Conservation (phyloP, 441 rosid species). For the Capsella rubella region DNA sequence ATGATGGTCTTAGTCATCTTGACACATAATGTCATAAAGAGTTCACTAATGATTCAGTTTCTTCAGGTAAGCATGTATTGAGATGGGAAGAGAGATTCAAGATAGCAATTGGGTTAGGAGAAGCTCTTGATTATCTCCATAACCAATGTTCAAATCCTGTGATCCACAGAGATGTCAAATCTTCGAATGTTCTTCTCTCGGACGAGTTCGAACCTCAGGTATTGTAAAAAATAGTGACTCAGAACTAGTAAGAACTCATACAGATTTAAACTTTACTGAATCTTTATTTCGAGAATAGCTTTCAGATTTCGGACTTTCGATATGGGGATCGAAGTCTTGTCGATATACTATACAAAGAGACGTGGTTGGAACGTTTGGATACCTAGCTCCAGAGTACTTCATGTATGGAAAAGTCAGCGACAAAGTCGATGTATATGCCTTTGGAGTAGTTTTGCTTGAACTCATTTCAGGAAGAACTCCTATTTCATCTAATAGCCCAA, state of each 20-base stretch:
- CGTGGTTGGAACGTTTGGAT: slow-evolving; percentile 91
- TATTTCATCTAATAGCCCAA: slow-evolving; percentile 54
- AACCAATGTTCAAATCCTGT: slow-evolving; percentile 64
- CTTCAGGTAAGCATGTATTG: slow-evolving; percentile 51
- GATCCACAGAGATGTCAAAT: slow-evolving; percentile 87
- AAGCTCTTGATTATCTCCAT: slow-evolving; percentile 76
- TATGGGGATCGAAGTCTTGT: slow-evolving; percentile 75
- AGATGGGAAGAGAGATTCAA: slow-evolving; percentile 72
- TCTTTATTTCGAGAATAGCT: slow-evolving; percentile 49
- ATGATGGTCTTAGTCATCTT: too few species aligned
- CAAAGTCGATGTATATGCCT: slow-evolving; percentile 89
- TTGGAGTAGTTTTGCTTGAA: slow-evolving; percentile 87
- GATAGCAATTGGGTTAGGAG: slow-evolving; percentile 68
- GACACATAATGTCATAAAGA: not conserved
- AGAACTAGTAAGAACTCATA: not conserved
- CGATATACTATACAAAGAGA: slow-evolving; percentile 61
- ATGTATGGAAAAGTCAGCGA: slow-evolving; percentile 93
- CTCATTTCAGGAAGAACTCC: slow-evolving; percentile 80
- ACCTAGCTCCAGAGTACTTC: slow-evolving; percentile 95
- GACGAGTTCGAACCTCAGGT: slow-evolving; percentile 82
- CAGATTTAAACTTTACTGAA: slow-evolving; percentile 10
- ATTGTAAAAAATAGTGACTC: not conserved
- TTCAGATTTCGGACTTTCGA: slow-evolving; percentile 88
- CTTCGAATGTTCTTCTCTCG: slow-evolving; percentile 85
- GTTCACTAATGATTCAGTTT: not conserved